A percentile compares a stretch with the other conserved stretches of the same genome.
Evolutionary conservation across 208 protist genomes (phyloP).

Genomic region (Wallacemonas sp.): DNA sequence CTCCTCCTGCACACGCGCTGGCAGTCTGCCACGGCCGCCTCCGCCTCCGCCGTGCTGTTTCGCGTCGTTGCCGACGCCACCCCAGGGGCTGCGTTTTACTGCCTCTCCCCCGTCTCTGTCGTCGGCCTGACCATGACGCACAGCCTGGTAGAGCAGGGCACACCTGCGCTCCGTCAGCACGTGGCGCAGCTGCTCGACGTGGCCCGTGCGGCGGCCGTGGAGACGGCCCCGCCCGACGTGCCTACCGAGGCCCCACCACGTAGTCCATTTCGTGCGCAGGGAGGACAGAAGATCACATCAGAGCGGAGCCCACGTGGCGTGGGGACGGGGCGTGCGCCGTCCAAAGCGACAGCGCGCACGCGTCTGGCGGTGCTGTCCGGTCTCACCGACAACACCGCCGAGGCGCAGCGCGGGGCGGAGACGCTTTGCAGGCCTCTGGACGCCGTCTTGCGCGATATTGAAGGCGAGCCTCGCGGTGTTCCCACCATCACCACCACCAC

Average conservation of each 20-base stretch:
- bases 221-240: not conserved
- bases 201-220: not conserved
- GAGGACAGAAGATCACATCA: too few species aligned
- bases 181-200: conserved; percentile 8
- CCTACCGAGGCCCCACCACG: not conserved
- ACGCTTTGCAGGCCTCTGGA: too few species aligned
- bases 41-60: not conserved
- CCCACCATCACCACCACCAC: too few species aligned
- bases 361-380: too few species aligned
- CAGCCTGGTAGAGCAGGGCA: not conserved
- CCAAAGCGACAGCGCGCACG: too few species aligned
- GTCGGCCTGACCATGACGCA: not conserved
- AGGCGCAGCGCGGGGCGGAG: too few species aligned
- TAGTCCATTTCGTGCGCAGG: too few species aligned
- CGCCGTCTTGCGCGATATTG: too few species aligned
- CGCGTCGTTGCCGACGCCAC: conserved; percentile 3
- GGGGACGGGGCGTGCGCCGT: too few species aligned
- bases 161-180: conserved; percentile 1
- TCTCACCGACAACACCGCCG: too few species aligned
- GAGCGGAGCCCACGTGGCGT: too few species aligned
- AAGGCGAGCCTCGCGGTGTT: too few species aligned
- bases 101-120: not conserved
- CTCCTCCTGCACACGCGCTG: conserved; percentile 18
- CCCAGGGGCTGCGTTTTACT: conserved; percentile 1
- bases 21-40: not conserved